Conservation (phyloP, 345 rosid genomes). For the Microcos paniculata region DNA sequence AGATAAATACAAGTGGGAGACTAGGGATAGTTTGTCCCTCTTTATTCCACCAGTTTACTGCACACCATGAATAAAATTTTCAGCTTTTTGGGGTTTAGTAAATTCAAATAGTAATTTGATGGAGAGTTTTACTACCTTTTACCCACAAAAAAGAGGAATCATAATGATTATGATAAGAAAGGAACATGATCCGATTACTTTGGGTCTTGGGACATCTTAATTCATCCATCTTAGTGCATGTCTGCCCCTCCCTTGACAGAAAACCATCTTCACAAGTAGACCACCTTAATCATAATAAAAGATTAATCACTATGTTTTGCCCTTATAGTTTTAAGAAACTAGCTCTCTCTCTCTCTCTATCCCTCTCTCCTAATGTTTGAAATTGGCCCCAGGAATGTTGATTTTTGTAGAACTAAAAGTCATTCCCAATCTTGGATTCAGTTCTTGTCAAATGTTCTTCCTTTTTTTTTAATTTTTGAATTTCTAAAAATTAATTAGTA, state of each 20-base stretch:
- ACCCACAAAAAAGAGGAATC: not conserved
- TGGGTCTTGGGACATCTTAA: not conserved
- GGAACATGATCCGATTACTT: not conserved
- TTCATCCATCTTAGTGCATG: constrained; percentile 1
- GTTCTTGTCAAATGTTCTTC: not conserved
- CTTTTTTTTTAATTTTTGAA: not conserved
- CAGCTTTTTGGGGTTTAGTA: not conserved
- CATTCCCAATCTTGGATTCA: not conserved
- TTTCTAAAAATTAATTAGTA: not conserved
- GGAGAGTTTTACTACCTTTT: not conserved
- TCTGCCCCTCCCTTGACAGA: not conserved
- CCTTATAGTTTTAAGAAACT: not conserved
- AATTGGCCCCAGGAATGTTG: not conserved
- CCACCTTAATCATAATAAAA: not conserved
- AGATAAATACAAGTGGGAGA: not conserved
- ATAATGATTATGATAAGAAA: not conserved
- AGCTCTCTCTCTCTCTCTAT: not conserved
- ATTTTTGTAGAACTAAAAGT: not conserved
- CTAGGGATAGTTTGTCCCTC: not conserved
- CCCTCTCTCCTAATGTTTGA: not conserved
- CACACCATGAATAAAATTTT: not conserved
- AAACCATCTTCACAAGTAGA: not conserved
- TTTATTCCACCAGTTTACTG: not conserved
- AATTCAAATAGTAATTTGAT: not conserved
- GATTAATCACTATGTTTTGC: not conserved